These are phyloP conservation scores for Neocucurbitaria cava DNA, from an alignment of 2,329 filamentous ascomycete genomes.

Conservation along the genomic window DNA sequence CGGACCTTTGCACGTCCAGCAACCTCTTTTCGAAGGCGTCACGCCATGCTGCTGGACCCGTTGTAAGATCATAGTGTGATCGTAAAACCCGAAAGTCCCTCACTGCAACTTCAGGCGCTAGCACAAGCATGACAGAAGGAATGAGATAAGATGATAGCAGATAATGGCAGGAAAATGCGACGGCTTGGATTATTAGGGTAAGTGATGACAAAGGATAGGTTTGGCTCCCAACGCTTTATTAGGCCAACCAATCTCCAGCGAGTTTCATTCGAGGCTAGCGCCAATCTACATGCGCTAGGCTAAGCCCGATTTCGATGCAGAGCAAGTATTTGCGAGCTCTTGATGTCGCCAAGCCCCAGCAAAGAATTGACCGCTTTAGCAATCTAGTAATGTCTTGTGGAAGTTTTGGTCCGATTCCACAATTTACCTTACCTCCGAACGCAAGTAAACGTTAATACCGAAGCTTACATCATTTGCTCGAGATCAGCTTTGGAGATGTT, in stretches of 20 bases:
- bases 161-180: background rate
- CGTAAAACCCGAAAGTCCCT: background rate
- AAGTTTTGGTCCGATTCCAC: background rate
- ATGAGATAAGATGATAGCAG: background rate
- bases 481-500: too few species aligned
- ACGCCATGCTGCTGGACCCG: background rate
- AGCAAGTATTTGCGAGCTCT: constrained; percentile 13
- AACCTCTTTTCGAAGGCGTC: constrained; percentile 1
- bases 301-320: background rate
- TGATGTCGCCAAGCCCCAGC: background rate
- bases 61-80: background rate
- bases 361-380: background rate
- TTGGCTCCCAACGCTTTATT: background rate
- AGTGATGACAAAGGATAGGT: background rate
- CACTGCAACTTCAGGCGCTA: background rate
- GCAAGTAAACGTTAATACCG: too few species aligned
- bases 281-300: background rate
- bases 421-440: background rate
- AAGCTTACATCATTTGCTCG: too few species aligned
- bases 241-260: background rate
- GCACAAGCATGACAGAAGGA: background rate
- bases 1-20: constrained; percentile 14
- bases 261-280: background rate
- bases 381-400: background rate
- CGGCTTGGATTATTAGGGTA: background rate